Evolutionary conservation across 2,329 filamentous ascomycete genomes (phyloP).

Genomic region (Neofusicoccum kwambonambiense): DNA sequence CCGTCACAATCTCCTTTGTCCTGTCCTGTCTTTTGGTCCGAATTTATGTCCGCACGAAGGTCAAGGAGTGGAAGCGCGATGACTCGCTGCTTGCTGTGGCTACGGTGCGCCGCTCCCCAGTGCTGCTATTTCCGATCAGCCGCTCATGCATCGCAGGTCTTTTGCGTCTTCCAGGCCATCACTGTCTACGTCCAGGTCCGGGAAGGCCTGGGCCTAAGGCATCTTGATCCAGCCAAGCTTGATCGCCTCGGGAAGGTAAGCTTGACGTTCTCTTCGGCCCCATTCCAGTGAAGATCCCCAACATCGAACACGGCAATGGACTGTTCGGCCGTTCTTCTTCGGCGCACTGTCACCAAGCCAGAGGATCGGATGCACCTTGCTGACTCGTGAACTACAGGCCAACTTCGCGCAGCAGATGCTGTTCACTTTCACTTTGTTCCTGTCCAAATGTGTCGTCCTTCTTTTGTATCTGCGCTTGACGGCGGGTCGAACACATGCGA

Average conservation of each 20-base stretch:
- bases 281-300: conserved; percentile 13
- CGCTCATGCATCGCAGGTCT: conserved; percentile 21
- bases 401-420: conserved; percentile 32
- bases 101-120: conserved; percentile 22
- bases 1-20: conserved; percentile 30
- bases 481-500: conserved; percentile 24
- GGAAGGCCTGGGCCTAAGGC: conserved; percentile 26
- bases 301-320: neutral
- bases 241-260: conserved; percentile 28
- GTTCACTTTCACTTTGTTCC: conserved; percentile 29
- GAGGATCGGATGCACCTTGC: neutral
- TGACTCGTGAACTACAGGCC: conserved; percentile 23
- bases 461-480: conserved; percentile 32
- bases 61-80: conserved; percentile 33
- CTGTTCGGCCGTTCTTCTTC: neutral
- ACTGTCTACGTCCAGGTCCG: conserved; percentile 28
- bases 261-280: neutral
- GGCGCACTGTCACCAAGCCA: neutral
- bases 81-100: conserved; percentile 29
- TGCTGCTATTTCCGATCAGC: too few relatives aligned
- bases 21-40: conserved; percentile 32
- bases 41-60: conserved; percentile 29
- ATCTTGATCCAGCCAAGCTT: conserved; percentile 22
- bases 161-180: conserved; percentile 26
- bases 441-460: conserved; percentile 31